Evolutionary conservation across 2,329 filamentous ascomycete species (phyloP).

Genomic region (Nectriaceae sp.): DNA sequence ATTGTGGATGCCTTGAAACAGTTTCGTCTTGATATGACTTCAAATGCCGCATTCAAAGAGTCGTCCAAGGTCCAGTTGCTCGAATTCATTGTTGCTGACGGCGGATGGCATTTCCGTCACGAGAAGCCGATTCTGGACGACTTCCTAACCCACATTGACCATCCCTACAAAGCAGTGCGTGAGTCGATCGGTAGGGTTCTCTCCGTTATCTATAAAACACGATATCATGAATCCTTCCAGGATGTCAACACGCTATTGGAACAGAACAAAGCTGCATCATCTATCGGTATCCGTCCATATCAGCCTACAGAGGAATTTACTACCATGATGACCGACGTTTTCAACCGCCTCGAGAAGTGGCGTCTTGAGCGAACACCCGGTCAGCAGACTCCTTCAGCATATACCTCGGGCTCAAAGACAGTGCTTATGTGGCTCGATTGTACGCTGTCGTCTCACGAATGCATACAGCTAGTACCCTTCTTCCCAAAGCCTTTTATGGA

Average conservation of each 20-base stretch:
- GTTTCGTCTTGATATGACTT: conserved; percentile 90
- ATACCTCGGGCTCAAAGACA: conserved; percentile 95
- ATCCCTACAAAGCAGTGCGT: conserved; percentile 96
- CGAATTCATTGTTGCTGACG: conserved; percentile 83
- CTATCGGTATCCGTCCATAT: conserved; percentile 84
- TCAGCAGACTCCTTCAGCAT: conserved; percentile 89
- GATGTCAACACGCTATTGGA: conserved; percentile 75
- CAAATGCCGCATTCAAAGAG: conserved; percentile 98
- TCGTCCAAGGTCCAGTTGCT: conserved; percentile 93
- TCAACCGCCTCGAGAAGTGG: conserved; percentile 82
- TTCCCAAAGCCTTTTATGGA: conserved; percentile 89
- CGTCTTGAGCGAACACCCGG: conserved; percentile 80
- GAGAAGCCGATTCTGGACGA: conserved; percentile 86
- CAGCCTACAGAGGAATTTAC: conserved; percentile 74
- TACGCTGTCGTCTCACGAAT: conserved; percentile 88
- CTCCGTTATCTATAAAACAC: conserved; percentile 83
- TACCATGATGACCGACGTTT: conserved; percentile 71
- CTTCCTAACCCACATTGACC: conserved; percentile 88
- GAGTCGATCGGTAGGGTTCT: conserved; percentile 92
- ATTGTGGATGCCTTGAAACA: conserved; percentile 79
- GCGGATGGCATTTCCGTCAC: conserved; percentile 94
- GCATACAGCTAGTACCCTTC: conserved; percentile 85
- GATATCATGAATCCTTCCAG: conserved; percentile 92
- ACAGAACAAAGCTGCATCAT: conserved; percentile 76
- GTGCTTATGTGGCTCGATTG: conserved; percentile 93